A percentile compares a stretch with the other conserved stretches of the same genome.
These are phyloP conservation scores for Talaromyces stipitatus DNA, from an alignment of 495 filamentous ascomycete genomes.

Conservation along the genomic window DNA sequence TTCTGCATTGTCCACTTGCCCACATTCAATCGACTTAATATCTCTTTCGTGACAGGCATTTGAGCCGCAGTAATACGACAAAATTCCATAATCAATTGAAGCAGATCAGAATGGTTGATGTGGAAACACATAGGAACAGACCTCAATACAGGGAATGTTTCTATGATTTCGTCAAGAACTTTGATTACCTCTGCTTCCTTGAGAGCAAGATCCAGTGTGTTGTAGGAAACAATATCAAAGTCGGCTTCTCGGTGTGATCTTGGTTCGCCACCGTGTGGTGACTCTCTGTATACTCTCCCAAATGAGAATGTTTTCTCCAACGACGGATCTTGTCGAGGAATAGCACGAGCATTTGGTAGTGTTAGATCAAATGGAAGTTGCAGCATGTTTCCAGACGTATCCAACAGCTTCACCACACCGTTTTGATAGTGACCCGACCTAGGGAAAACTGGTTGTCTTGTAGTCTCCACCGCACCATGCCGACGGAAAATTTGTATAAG, in stretches of 20 bases:
- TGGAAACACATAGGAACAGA: constrained; percentile 79
- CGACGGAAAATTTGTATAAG: constrained; percentile 75
- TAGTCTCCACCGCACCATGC: constrained; percentile 81
- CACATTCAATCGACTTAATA: constrained; percentile 81
- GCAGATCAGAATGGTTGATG: constrained; percentile 79
- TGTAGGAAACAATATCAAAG: constrained; percentile 83
- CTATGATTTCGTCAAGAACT: constrained; percentile 83
- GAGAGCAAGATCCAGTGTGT: constrained; percentile 72
- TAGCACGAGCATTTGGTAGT: constrained; percentile 74
- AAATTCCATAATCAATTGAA: constrained; percentile 79
- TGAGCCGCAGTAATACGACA: constrained; percentile 67
- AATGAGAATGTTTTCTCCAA: constrained; percentile 79
- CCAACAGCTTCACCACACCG: constrained; percentile 67
- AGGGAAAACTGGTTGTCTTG: constrained; percentile 70
- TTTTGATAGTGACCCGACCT: constrained; percentile 69
- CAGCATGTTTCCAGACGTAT: constrained; percentile 73
- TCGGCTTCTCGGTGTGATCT: constrained; percentile 81
- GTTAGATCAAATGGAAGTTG: constrained; percentile 91
- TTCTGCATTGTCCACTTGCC: constrained; percentile 77
- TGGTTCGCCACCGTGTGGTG: constrained; percentile 68
- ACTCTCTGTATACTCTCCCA: constrained; percentile 81
- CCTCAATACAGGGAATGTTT: constrained; percentile 67
- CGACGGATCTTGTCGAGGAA: constrained; percentile 64
- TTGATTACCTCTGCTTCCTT: constrained; percentile 95
- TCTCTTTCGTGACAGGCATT: constrained; percentile 68